Evolutionary conservation across 768 basidiomycete species (phyloP).

Genomic region (Russula sp.): DNA sequence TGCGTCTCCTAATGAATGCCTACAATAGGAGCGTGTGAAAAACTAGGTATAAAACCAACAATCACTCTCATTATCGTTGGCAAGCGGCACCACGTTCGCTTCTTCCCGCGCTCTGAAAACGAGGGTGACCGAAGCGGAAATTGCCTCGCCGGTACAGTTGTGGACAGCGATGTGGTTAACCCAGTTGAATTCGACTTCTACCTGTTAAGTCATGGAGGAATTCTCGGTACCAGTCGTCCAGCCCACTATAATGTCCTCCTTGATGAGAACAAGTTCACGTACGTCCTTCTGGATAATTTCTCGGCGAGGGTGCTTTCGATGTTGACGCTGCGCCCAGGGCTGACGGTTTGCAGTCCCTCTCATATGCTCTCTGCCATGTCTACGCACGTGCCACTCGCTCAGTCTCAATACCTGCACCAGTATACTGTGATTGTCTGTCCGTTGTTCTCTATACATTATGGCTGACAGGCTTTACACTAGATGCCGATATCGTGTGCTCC

Average conservation of each 20-base stretch:
- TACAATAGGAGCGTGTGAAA: conserved; percentile 56
- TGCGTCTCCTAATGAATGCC: neutral
- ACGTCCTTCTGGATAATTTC: conserved; percentile 20
- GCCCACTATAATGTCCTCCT: conserved; percentile 49
- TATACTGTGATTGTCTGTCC: conserved; percentile 55
- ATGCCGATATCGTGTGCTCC: conserved; percentile 70
- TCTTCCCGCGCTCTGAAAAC: conserved; percentile 41
- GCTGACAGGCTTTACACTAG: conserved; percentile 30
- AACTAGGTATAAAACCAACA: conserved; percentile 49
- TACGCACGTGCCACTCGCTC: conserved; percentile 76
- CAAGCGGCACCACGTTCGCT: conserved; percentile 64
- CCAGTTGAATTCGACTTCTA: conserved; percentile 75
- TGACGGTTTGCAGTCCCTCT: conserved; percentile 59
- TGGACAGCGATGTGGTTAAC: conserved; percentile 62
- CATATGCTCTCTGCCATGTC: conserved; percentile 73
- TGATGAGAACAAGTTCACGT: conserved; percentile 59
- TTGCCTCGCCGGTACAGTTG: conserved; percentile 69
- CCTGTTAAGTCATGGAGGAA: conserved; percentile 67
- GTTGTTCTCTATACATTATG: neutral
- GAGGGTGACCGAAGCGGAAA: conserved; percentile 65
- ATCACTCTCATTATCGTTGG: conserved; percentile 78
- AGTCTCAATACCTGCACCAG: conserved; percentile 76
- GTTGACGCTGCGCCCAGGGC: conserved; percentile 34
- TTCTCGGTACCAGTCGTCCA: conserved; percentile 68
- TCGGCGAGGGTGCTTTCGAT: neutral